phyloP scores from a whole-genome alignment of 768 basidiomycete species.

The Nevesoporus exiguus region DNA sequence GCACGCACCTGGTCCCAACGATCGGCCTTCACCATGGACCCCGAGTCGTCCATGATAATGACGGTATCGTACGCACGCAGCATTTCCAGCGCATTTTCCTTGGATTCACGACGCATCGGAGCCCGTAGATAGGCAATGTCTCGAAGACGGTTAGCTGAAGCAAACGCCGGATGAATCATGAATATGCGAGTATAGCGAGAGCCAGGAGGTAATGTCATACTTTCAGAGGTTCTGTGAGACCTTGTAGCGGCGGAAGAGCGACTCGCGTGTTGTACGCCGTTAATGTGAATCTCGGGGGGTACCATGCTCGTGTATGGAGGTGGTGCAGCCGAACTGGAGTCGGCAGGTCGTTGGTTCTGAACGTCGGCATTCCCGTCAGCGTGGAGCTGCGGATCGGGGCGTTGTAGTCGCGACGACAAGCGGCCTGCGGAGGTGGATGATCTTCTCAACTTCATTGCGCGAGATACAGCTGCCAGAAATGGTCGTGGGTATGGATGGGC shows the following conservation, averaged over 20 bases:
- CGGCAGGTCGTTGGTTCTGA: not conserved
- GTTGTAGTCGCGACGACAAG: slow-evolving; percentile 12
- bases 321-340: slow-evolving; percentile 12
- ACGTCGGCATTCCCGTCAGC: not conserved
- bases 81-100: slow-evolving; percentile 32
- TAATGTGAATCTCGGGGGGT: slow-evolving; percentile 6
- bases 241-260: slow-evolving; percentile 3
- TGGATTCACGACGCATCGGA: slow-evolving; percentile 26
- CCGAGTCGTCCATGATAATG: slow-evolving; percentile 59
- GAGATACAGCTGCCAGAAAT: not conserved
- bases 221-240: slow-evolving; percentile 7
- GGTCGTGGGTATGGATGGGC: not conserved
- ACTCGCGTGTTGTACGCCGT: not conserved
- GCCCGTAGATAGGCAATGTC: slow-evolving; percentile 24
- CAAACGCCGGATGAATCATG: slow-evolving; percentile 19
- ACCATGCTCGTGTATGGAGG: slow-evolving; percentile 24
- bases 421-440: slow-evolving; percentile 7
- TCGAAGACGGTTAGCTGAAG: slow-evolving; percentile 14
- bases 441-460: slow-evolving; percentile 8
- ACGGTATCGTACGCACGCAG: slow-evolving; percentile 53
- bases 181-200: slow-evolving; percentile 24
- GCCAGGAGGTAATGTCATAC: slow-evolving; percentile 21
- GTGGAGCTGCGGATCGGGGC: slow-evolving; percentile 3
- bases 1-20: slow-evolving; percentile 49
- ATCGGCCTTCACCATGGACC: slow-evolving; percentile 44